phyloP scores from a whole-genome alignment of 306 rosid species.

The Hylodesmum podocarpum region DNA sequence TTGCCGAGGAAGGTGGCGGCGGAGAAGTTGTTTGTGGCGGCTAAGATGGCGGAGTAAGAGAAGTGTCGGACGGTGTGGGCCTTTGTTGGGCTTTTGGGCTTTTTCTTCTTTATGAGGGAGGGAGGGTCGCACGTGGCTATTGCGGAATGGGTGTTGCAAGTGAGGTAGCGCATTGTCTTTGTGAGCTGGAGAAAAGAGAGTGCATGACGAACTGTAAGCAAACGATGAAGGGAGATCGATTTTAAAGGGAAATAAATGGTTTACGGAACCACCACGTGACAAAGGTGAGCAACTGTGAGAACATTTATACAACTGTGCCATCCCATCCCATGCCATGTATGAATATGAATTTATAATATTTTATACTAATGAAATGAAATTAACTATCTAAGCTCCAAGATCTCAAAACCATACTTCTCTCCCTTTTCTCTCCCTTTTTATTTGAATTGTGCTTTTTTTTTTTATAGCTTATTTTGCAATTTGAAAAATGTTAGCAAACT shows the following conservation, averaged over 20 bases:
- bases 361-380: too few relatives aligned
- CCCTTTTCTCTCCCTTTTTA: neutral
- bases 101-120: slow-evolving; percentile 30
- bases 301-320: neutral
- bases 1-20: slow-evolving; percentile 58
- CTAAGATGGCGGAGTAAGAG: slow-evolving; percentile 40
- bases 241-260: neutral
- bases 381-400: too few relatives aligned
- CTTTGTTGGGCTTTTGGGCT: slow-evolving; percentile 2
- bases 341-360: too few relatives aligned
- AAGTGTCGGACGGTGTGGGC: slow-evolving; percentile 30
- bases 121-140: slow-evolving; percentile 55
- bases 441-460: neutral
- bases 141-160: slow-evolving; percentile 60
- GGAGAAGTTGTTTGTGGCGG: slow-evolving; percentile 60
- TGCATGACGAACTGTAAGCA: slow-evolving; percentile 35
- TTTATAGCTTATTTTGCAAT: too few relatives aligned
- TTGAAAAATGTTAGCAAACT: too few relatives aligned
- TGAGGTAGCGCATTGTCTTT: slow-evolving; percentile 68
- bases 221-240: neutral
- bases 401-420: too few relatives aligned
- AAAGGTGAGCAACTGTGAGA: neutral
- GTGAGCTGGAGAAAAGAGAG: slow-evolving; percentile 9
- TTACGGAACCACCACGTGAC: slow-evolving; percentile 21
- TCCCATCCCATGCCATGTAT: neutral